Evolutionary conservation across 2,329 filamentous ascomycete species (phyloP).

Genomic region (Beauveria scarabaeidicola): DNA sequence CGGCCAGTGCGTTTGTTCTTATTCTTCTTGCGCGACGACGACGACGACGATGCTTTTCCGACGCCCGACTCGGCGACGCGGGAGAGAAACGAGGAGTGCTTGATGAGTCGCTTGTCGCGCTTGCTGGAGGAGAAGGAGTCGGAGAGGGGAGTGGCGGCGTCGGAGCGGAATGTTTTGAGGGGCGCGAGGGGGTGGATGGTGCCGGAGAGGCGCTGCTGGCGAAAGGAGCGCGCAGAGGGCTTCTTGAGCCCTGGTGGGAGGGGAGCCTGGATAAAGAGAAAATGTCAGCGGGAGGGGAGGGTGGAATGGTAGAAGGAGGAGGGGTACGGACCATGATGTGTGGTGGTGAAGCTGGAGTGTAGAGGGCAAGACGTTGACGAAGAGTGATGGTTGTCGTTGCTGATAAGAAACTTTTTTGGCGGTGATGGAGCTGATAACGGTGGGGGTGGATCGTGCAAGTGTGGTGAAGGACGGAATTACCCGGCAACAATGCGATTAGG

Average conservation of each 20-base stretch:
- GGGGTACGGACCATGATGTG: neutral
- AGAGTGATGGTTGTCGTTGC: neutral
- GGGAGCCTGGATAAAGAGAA: slow-evolving; percentile 16
- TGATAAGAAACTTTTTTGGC: slow-evolving; percentile 9
- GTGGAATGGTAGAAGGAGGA: no score
- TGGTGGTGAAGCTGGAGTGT: neutral
- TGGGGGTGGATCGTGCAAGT: neutral
- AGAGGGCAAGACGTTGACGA: no score
- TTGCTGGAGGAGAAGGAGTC: slow-evolving; percentile 64
- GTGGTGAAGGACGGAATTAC: no score
- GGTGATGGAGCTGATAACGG: neutral
- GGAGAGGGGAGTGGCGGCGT: slow-evolving; percentile 39
- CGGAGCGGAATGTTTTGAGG: slow-evolving; percentile 42
- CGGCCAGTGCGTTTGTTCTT: slow-evolving; percentile 22
- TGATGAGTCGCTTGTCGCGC: slow-evolving; percentile 73
- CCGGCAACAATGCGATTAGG: no score
- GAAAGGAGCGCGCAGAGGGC: slow-evolving; percentile 49
- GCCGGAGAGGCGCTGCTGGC: slow-evolving; percentile 41
- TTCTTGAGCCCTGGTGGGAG: slow-evolving; percentile 37
- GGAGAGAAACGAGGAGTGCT: slow-evolving; percentile 70
- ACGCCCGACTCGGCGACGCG: slow-evolving; percentile 55
- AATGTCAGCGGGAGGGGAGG: neutral
- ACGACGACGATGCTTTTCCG: slow-evolving; percentile 7
- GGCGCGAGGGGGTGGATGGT: slow-evolving; percentile 42
- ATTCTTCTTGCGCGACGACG: neutral